Evolutionary conservation across 768 basidiomycete species (phyloP), one percentile per base, ranked within the genome.

Genomic region (Boletales sp.): DNA sequence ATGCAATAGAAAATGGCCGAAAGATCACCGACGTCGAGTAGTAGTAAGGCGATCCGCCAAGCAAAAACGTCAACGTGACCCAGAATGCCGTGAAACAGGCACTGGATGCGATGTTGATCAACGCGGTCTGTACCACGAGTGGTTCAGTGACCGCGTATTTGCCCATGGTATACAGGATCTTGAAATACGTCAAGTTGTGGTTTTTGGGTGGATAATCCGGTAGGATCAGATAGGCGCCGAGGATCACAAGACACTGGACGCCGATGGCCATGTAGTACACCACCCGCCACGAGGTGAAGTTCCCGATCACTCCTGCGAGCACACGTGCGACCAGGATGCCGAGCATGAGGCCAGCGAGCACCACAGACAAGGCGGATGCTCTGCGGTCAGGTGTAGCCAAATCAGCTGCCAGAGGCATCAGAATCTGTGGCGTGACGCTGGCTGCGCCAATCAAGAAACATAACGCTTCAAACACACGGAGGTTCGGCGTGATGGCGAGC

Each of bases 131-230:
- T 10, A 91, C 75, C 30, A 94, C 70, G 18, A 86, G 69, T 0
- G 92, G 91, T 65, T 94, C 88, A 0, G 86, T 93, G 34, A 84
- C 74, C 0, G 82, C 72, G 57, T 83, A 87, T 64, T 83, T 86
- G 6, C 72, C 83, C 91, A 93, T 93, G 9, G 84, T 85, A 66
- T 73, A 80, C 31, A 90, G 67, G 41, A 92, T 85, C 15, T 81
- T 68, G 56, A 72, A 74, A 67, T 93, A 93, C 3, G 81, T 79
- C 54, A 90, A 47, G 41, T 79, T 69, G 18, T 60, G 66, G 61
- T 87, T 86, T 63, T 87, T 91, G 12, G 85, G 79, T 1, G 90
- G 91, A 59, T 87, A 92, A 66, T 94, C 90, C 1, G 90, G 90
- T n/a, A 92, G 69, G 47, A 83, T 56, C 18, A 80, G 64, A 60